These are phyloP conservation scores for Primulina tabacum DNA, from an alignment of 257 asterid species.

Conservation along the genomic window DNA sequence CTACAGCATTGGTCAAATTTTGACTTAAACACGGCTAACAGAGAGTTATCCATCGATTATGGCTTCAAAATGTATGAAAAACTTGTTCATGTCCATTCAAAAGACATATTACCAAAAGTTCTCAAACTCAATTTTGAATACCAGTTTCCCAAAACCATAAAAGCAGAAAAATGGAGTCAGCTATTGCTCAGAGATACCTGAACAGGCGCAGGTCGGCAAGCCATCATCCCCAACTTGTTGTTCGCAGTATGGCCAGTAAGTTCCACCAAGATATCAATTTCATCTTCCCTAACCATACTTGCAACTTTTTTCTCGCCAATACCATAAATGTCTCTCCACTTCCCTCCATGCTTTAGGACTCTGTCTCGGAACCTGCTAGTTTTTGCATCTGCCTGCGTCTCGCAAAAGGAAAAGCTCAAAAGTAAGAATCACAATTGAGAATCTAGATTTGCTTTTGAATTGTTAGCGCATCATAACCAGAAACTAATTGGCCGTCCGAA, in stretches of 20 bases:
- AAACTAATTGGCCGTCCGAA: slow-evolving; percentile 17
- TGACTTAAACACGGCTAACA: background rate
- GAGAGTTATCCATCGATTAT: background rate
- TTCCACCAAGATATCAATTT: slow-evolving; percentile 92
- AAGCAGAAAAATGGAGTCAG: slow-evolving; percentile 4
- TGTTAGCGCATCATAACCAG: slow-evolving; percentile 9
- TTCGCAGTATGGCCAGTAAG: slow-evolving; percentile 99
- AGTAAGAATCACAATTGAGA: slow-evolving; percentile 1
- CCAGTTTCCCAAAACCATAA: slow-evolving; percentile 12
- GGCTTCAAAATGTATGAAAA: background rate
- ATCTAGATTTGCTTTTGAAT: slow-evolving; percentile 8
- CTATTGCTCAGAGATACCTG: slow-evolving; percentile 54
- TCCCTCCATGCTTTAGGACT: slow-evolving; percentile 82
- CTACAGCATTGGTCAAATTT: background rate
- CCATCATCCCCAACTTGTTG: slow-evolving; percentile 98
- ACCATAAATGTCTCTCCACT: slow-evolving; percentile 91
- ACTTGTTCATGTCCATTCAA: slow-evolving; percentile 10
- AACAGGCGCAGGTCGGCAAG: slow-evolving; percentile 98
- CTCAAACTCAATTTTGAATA: slow-evolving; percentile 15
- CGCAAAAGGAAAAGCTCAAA: slow-evolving; percentile 21
- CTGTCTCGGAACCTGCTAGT: slow-evolving; percentile 82
- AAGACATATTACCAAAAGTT: background rate
- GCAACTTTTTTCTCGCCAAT: slow-evolving; percentile 93
- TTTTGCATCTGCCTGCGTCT: slow-evolving; percentile 92
- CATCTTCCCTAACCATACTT: slow-evolving; percentile 86